Evolutionary conservation across 2,329 filamentous ascomycete genomes (phyloP).

Genomic region (Trichoderma aggressivum): DNA sequence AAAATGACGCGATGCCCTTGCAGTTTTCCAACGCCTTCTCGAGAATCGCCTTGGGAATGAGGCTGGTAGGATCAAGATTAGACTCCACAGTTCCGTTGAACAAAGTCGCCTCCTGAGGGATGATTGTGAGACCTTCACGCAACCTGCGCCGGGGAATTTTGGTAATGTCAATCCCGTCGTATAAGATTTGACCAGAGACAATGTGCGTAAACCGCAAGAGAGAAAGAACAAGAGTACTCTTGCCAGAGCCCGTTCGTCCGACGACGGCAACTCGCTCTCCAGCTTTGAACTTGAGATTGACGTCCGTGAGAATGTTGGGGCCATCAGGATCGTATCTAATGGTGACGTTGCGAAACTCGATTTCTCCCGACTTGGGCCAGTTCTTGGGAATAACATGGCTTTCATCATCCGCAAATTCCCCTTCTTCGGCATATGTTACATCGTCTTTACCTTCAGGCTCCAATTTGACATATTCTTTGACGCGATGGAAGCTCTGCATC

Average conservation of each 20-base stretch:
- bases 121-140: slow-evolving; percentile 54
- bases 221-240: slow-evolving; percentile 66
- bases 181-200: slow-evolving; percentile 50
- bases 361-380: slow-evolving; percentile 46
- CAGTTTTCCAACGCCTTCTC: slow-evolving; percentile 60
- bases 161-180: slow-evolving; percentile 55
- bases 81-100: slow-evolving; percentile 52
- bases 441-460: slow-evolving; percentile 45
- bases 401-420: slow-evolving; percentile 40
- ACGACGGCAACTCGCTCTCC: slow-evolving; percentile 77
- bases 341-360: slow-evolving; percentile 51
- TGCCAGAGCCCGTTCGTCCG: slow-evolving; percentile 78
- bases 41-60: slow-evolving; percentile 51
- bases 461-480: slow-evolving; percentile 47
- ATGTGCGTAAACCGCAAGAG: slow-evolving; percentile 53
- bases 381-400: slow-evolving; percentile 38
- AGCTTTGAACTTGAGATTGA: slow-evolving; percentile 53
- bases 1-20: slow-evolving; percentile 54
- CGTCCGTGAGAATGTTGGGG: slow-evolving; percentile 47
- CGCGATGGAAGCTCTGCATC: slow-evolving; percentile 51
- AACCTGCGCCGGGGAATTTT: slow-evolving; percentile 48
- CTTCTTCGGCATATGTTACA: slow-evolving; percentile 37
- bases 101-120: slow-evolving; percentile 57
- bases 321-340: slow-evolving; percentile 46
- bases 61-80: slow-evolving; percentile 63